Evolutionary conservation across 768 basidiomycete species (phyloP), one percentile per base, ranked within the genome.

Genomic region (Krasilnikovozyma curviuscula): DNA sequence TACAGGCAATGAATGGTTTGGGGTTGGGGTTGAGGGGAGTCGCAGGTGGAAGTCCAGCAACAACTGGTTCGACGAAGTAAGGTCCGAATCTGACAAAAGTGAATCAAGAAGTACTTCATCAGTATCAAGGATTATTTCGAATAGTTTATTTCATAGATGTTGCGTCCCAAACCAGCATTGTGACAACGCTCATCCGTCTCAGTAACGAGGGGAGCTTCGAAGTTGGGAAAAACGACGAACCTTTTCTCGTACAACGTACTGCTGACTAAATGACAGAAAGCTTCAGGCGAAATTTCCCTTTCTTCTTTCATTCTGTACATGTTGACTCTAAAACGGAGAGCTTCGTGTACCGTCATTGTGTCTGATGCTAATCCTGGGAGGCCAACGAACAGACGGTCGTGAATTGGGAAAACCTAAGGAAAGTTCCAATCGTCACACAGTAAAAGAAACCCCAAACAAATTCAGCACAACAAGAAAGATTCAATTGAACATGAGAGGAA

Each of bases 301-400:
- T 93, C 91, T 66, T 98, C 91, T 67, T 98, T 98, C 73, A 98
- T 95, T 28, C 84, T 83, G 68, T 95, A 97, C 84, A 97, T 89
- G 70, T 98, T 98, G 49, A 91, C 81, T 55, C 88, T 74, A 68
- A 81, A 89, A 45, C 93, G 78, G 61, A 97, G 80, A 33, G 77
- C 75, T 65, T 97, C 91, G 56, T 77, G 79, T 85, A 98, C 67
- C 53, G 93, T 95, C 49, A 77, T 73, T 46, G 93, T 83, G 66
- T 98, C 93, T 4, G 86, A 82, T 9, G 80, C 93, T 31, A 98
- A 73, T 33, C 93, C 93, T 38, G 89, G 76, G 28, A 98, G 71
- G 32, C 91, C 93, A 56, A 88, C 65, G 68, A 79, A 93, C 62
- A 91, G 76, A 56, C 83, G 77, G 65, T 97, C 85, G 44, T 85